These are phyloP conservation scores for Leccinum obscurum DNA, from an alignment of 768 basidiomycete genomes.

Conservation along the genomic window DNA sequence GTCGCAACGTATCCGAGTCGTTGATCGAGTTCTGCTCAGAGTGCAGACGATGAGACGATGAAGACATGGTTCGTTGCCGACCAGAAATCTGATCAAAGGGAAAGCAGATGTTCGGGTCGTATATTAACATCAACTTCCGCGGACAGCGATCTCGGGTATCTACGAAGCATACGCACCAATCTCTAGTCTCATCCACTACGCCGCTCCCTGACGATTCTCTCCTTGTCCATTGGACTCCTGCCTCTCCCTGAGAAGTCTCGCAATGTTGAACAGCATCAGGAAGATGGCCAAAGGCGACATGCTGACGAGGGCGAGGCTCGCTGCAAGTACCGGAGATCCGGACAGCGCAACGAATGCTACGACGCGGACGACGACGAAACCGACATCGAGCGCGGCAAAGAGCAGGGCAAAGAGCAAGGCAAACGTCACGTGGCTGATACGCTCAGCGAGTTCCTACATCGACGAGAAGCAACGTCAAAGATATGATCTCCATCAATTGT, in stretches of 20 bases:
- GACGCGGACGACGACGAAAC: conserved; percentile 20
- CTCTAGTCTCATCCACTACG: background rate
- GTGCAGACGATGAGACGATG: background rate
- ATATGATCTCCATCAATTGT: background rate
- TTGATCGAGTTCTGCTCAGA: background rate
- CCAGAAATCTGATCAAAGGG: background rate
- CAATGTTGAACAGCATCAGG: conserved; percentile 4
- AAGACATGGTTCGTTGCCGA: background rate
- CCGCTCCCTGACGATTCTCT: background rate
- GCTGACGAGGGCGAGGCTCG: conserved; percentile 12
- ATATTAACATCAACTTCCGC: too few species aligned
- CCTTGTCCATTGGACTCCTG: background rate
- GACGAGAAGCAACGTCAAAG: background rate
- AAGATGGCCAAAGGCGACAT: conserved; percentile 7
- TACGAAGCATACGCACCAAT: background rate
- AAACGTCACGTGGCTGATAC: conserved; percentile 18
- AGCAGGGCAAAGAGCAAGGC: conserved; percentile 18
- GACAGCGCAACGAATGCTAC: conserved; percentile 14
- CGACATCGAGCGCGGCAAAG: conserved; percentile 22
- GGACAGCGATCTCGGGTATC: background rate
- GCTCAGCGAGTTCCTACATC: conserved; percentile 12
- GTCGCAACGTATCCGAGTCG: background rate
- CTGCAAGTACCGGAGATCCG: conserved; percentile 11
- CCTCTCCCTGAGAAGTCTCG: background rate
- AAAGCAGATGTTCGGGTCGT: background rate